Percentiles rank a stretch among this genome's conserved stretches.
phyloP scores from a whole-genome alignment of 352 stramenopile genomes.

The Phytophthora sp. region DNA sequence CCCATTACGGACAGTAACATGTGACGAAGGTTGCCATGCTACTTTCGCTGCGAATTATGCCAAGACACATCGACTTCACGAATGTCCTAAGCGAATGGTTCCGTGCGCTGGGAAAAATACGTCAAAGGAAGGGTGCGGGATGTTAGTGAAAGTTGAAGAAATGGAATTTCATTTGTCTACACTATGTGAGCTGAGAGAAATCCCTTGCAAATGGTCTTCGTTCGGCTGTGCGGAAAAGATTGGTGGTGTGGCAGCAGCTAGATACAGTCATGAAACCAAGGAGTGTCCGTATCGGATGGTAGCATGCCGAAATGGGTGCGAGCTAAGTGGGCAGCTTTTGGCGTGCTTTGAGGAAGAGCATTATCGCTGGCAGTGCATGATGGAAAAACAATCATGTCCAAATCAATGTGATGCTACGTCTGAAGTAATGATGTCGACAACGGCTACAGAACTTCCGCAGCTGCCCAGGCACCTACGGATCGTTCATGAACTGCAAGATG shows the following conservation, averaged over 20 bases:
- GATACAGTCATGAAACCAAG: slow-evolving; percentile 58
- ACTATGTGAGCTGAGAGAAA: slow-evolving; percentile 52
- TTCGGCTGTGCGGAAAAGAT: slow-evolving; percentile 56
- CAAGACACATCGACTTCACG: slow-evolving; percentile 40
- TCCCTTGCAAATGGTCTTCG: slow-evolving; percentile 57
- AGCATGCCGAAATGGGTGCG: slow-evolving; percentile 58
- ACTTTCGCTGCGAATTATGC: slow-evolving; percentile 51
- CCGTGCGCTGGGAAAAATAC: slow-evolving; percentile 33
- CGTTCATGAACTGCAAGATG: slow-evolving; percentile 49
- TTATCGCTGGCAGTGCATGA: slow-evolving; percentile 71
- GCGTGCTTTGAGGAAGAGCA: slow-evolving; percentile 60
- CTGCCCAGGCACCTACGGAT: slow-evolving; percentile 49
- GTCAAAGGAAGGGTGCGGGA: slow-evolving; percentile 45
- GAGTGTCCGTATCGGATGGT: slow-evolving; percentile 64
- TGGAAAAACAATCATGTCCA: slow-evolving; percentile 50
- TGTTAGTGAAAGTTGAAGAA: slow-evolving; percentile 48
- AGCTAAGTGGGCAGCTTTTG: slow-evolving; percentile 43
- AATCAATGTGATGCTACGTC: slow-evolving; percentile 21
- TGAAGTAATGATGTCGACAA: background rate
- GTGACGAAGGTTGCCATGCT: slow-evolving; percentile 39
- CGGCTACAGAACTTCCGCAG: too few relatives aligned
- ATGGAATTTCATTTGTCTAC: slow-evolving; percentile 65
- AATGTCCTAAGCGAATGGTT: slow-evolving; percentile 64
- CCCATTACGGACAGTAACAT: slow-evolving; percentile 49
- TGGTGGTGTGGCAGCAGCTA: slow-evolving; percentile 43